These are phyloP conservation scores for Litchi chinensis DNA, from an alignment of 345 rosid genomes.

Conservation along the genomic window DNA sequence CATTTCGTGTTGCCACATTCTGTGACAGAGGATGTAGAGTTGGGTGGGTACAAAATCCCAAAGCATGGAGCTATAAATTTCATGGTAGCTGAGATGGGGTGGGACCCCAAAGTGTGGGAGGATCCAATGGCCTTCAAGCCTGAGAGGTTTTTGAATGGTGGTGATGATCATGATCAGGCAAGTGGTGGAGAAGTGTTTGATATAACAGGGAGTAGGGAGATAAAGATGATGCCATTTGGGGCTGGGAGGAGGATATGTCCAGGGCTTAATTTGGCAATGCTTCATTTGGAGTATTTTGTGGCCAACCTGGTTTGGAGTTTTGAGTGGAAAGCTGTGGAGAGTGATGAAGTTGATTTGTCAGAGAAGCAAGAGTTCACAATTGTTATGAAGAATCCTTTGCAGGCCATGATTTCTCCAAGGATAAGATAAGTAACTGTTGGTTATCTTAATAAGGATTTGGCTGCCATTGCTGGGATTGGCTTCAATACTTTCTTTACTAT, in stretches of 20 bases:
- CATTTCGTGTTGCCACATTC: conserved; percentile 22
- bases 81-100: conserved; percentile 22
- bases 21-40: neutral
- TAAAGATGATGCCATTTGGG: conserved; percentile 14
- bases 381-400: conserved; percentile 16
- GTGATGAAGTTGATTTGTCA: neutral
- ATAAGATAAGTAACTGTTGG: neutral
- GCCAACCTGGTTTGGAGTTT: neutral
- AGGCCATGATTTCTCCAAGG: neutral
- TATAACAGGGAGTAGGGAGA: conserved; percentile 14
- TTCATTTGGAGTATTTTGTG: conserved; percentile 15
- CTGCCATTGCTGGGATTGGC: too few relatives aligned
- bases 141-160: conserved; percentile 1
- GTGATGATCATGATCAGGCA: too few relatives aligned
- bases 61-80: neutral
- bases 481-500: too few relatives aligned
- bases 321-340: conserved; percentile 13
- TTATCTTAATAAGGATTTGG: too few relatives aligned
- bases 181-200: neutral
- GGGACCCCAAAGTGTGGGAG: conserved; percentile 20
- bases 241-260: conserved; percentile 12
- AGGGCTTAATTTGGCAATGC: conserved; percentile 3
- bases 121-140: conserved; percentile 19
- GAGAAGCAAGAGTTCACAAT: conserved; percentile 21
- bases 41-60: conserved; percentile 2